Conservation (phyloP, 768 basidiomycete species). For the Paxillus rubicundulus region DNA sequence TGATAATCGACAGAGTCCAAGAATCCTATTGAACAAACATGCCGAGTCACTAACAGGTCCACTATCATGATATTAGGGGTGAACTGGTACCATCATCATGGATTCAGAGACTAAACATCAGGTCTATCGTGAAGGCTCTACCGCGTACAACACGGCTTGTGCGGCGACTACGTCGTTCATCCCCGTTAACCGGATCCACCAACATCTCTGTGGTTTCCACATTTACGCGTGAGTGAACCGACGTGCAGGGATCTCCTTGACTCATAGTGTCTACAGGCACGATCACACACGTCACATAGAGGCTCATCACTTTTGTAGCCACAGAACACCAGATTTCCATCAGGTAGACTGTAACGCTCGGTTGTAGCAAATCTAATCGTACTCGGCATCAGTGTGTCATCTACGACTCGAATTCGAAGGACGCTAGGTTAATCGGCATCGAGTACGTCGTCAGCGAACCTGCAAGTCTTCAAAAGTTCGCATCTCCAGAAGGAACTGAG, state of each 20-base stretch:
- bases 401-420: slow-evolving; percentile 40
- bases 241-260: background rate
- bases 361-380: slow-evolving; percentile 26
- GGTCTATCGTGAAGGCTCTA: slow-evolving; percentile 22
- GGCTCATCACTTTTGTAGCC: slow-evolving; percentile 46
- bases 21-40: no score
- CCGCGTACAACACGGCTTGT: slow-evolving; percentile 26
- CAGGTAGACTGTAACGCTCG: slow-evolving; percentile 24
- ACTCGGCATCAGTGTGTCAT: slow-evolving; percentile 39
- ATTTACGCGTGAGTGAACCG: slow-evolving; percentile 27
- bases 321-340: slow-evolving; percentile 37
- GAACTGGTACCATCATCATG: slow-evolving; percentile 10
- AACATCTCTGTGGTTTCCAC: slow-evolving; percentile 38
- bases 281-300: slow-evolving; percentile 37
- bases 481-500: background rate
- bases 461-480: background rate
- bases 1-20: no score
- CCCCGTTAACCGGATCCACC: slow-evolving; percentile 33
- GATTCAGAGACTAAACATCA: slow-evolving; percentile 27
- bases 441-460: slow-evolving; percentile 51
- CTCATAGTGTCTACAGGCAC: slow-evolving; percentile 15
- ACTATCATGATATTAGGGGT: no score
- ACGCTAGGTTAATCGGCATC: slow-evolving; percentile 50
- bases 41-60: no score
- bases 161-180: slow-evolving; percentile 31